Evolutionary conservation across 495 filamentous ascomycete genomes (phyloP), one percentile per base, ranked within the genome.

Genomic region (Penicillium bovifimosum): DNA sequence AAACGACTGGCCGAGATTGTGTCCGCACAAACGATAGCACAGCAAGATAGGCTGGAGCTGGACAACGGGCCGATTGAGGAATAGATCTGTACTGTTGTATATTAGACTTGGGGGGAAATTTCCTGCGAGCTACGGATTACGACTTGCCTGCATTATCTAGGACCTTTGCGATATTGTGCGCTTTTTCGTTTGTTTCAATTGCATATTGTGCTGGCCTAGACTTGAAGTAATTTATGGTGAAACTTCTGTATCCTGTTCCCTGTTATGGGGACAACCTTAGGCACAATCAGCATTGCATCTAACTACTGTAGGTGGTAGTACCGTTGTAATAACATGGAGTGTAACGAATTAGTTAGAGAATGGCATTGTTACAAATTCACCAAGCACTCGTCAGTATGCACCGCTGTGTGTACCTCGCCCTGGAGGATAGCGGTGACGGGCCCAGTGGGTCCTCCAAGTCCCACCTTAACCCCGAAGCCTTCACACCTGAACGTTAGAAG

Each of bases 1-100:
- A 95, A 96, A 73, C 84, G 95, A 39, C 77, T 99, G 48, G 95
- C 95, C 34, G 95, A 99, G 73, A 96, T 99, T 62, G 95, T 99
- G 28, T 93, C 88, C 31, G 87, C 90, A 35, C 93, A 96, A 70
- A 93, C 93, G 27, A 90, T 96, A 56, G 89, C 89, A 45, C 90
- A 96, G 64, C 88, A 95, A 69, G 90, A 95, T 70, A 91, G 86
- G 73, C 71, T 87, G 47, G 88, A 91, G 24, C 75, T 78, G 65
- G 65, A 73, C 20, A 68, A 68, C 47, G 73, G 67, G 44, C 50
- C 46, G 36, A 45, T 63, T 46, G 56, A 59, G 50, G 66, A 69
- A 39, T 71, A 66, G 59, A 50, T 50, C 27, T 58, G 31, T 50
- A 62, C 55, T 56, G 35, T 44, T 68, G 65, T 69, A 66, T 56